Base-by-base conservation (phyloP, 768 basidiomycete genomes). In the Calocybe indica region DNA sequence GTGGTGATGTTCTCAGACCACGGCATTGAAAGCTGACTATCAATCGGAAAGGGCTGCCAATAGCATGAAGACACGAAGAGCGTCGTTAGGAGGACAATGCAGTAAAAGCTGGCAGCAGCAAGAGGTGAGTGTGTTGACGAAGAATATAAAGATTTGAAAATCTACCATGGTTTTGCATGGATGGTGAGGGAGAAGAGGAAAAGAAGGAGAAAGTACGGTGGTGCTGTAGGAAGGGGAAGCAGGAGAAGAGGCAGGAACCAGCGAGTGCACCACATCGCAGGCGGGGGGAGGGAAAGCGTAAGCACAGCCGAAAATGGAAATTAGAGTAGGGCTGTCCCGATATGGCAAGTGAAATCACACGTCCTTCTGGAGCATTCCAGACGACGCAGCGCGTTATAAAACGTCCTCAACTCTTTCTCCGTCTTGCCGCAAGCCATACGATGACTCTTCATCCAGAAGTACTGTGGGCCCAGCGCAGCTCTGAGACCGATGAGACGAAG, bases 381-480 rank as follows among this genome's bases (percentile, higher is more conserved):
- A 44, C 43, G 42, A 32, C 53, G 49, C 51, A 30, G 37, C 45
- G 38, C 40, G 41, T 46, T 56, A 44, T 41, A 49, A 36, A 52
- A 53, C 38, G 44, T 44, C 46, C 49, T 55, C 58, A 51, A 55
- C 43, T 53, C 45, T 51, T 49, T 46, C 47, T 46, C 43, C 43
- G 22, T 39, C 8, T 15, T 46, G 38, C 22, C 48, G 48, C 46
- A 40, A 42, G 38, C 32, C 52, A 52, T 52, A 63, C 56, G 40
- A 76, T 77, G 75, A 55, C 72, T 33, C 63, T 60, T 53, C 90
- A 92, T 66, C 94, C 94, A 34, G 92, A 96, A 69, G 74, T 95
- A 33, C 76, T 93, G 2, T 98, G 94, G 92, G 94, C 95, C 40
- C 94, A 98, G 69, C 82, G 95, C 57, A 90, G 85, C 73, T 87